Base-by-base conservation (phyloP, 805 yeast genomes). In the Saccharomycopsis sp. region DNA sequence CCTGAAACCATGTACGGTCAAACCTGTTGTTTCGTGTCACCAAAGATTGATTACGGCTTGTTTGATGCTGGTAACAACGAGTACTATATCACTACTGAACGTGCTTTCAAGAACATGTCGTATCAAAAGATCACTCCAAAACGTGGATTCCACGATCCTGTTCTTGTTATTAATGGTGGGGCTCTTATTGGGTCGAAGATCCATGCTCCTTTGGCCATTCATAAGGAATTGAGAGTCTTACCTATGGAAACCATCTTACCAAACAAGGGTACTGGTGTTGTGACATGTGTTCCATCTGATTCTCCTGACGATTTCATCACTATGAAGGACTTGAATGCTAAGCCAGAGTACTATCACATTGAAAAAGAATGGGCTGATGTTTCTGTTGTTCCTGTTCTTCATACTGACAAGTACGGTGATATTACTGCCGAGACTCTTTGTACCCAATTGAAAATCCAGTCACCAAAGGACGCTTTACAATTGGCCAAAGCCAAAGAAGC, bases 1-100 rank as follows among this genome's bases (percentile, higher is more conserved):
- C 97, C 99, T 35, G 99, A 94, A 77, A 94, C 99, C 66, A 90
- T 94, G 97, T 92, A 92, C 69, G 98, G 97, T 64, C 98, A 94
- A 78, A 89, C 97, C 3, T 89, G 97, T 79, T 92, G 97, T 81
- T 94, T 93, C 68, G 98, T 94, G 23, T 89, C 97, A 29, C 97
- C 98, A 71, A 90, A 88, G 77, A 89, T 94, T 66, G 83, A 80
- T 52, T 94, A 94, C 70, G 98, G 99, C 70, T 73, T 94, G 55
- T 94, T 88, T 70, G 89, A 89, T 70, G 93, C 90, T 58, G 93
- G 94, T 62, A 77, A 79, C 53, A 82, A 80, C 63, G 86, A 86
- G 66, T 84, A 80, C 73, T 91, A 75, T 74, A 85, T 94, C 70
- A 86, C 94, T 68, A 94, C 99, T 53, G 87, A 89, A 74, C 88